Base-by-base conservation (phyloP, 2,329 filamentous ascomycete species). In the Tolypocladium paradoxum region DNA sequence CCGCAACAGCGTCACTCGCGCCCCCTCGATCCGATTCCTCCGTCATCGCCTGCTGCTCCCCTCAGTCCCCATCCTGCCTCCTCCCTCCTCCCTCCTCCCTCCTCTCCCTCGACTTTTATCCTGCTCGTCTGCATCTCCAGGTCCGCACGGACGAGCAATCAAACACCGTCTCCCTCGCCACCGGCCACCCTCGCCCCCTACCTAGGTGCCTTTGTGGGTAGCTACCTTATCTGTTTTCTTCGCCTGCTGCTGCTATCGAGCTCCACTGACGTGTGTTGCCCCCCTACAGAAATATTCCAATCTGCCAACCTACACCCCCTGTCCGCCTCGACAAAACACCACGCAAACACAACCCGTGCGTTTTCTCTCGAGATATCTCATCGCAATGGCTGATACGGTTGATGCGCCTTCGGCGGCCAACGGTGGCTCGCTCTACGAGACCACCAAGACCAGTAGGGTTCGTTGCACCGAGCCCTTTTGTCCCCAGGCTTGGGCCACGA, bases 381-480 rank as follows among this genome's bases (percentile, higher is more conserved):
- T 52, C 40, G 38, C 51, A 52, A 55, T 68, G 62, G 64, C 69
- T 60, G 67, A 69, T 60, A 61, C 65, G 58, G 62, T 67, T 54
- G 55, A 51, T 52, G 50, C 54, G 51, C 45, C 52, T 34, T 62
- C 63, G 33, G 62, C 68, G 63, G 65, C 68, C 68, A 78, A 78
- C 68, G 76, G 75, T 65, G 69, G 61, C 60, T 70, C 73, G 60
- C 66, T 70, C 59, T 56, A 73, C 57, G 69, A 77, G 59, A 64
- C 68, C 59, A 69, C 77, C 63, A 79, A 78, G 68, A 70, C 66
- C 63, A 79, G 78, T 81, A 72, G 70, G 78, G 77, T 78, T 62
- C 54, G 74, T 70, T 24, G 57, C 55, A 48, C 22, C 37, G 11
- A 18, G 27, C 48, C 20, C 31, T 29, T 20, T n/a, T 22, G 20